Evolutionary conservation across 768 basidiomycete genomes (phyloP).

Genomic region (Psilocybe tampanensis): DNA sequence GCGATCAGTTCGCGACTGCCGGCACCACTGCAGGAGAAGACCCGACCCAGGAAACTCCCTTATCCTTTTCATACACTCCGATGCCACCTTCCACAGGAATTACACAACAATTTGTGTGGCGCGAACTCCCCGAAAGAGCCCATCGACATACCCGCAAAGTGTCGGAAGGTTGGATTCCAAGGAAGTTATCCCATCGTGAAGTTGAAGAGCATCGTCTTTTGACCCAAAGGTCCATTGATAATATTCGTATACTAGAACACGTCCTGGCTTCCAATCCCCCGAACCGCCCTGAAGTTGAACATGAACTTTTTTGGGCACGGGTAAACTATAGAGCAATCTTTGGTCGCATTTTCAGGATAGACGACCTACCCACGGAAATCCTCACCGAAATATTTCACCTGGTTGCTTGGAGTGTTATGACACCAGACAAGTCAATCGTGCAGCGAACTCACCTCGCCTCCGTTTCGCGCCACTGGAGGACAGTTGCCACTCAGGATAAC

Average conservation of each 20-base stretch:
- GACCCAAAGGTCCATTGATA: background rate
- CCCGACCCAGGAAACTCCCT: no score
- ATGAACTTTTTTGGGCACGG: slow-evolving; percentile 35
- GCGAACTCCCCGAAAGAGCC: no score
- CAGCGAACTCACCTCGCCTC: slow-evolving; percentile 55
- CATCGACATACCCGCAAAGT: background rate
- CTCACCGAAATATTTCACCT: slow-evolving; percentile 64
- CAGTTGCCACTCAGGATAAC: slow-evolving; percentile 45
- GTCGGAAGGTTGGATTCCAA: background rate
- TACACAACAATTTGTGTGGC: no score
- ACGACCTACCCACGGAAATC: slow-evolving; percentile 68
- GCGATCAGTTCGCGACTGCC: background rate
- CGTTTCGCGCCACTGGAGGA: slow-evolving; percentile 61
- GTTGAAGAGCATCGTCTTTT: background rate
- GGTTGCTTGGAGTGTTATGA: slow-evolving; percentile 53
- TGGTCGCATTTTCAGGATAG: slow-evolving; percentile 52
- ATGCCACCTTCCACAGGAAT: no score
- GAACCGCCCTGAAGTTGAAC: slow-evolving; percentile 20
- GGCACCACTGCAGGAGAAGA: no score
- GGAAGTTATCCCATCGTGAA: background rate
- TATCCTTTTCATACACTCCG: no score
- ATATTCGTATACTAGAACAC: slow-evolving; percentile 12
- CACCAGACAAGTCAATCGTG: slow-evolving; percentile 34
- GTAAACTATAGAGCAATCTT: slow-evolving; percentile 33
- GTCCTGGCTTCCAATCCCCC: background rate